Base-by-base conservation (phyloP, 2,329 filamentous ascomycete species). In the Aureobasidium leucospermi region DNA sequence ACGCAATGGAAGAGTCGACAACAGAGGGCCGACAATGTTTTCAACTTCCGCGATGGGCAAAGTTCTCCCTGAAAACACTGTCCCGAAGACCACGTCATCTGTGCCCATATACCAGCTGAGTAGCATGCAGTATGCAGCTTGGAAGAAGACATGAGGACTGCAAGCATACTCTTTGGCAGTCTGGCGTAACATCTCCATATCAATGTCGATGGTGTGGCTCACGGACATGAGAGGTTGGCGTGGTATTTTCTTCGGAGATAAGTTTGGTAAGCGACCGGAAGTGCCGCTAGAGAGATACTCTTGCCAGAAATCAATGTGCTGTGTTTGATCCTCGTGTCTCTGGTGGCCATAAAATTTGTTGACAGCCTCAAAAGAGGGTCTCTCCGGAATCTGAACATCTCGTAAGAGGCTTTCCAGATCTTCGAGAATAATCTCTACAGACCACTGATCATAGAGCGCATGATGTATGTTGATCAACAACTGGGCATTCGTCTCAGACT, bases 381-480 rank as follows among this genome's bases (percentile, higher is more conserved):
- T 78, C 1, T 65, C 43, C 0, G 62, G 64, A 13, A 68, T 39
- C 1, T 65, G n/a, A 2, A 67, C 58, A 7, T 69, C 70, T 16
- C 64, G 60, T 68, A 88, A 66, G 1, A 87, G 64, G 0, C 66
- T 67, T 4, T 81, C 77, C 4, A 96, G 74, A 69, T 96, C 90
- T 29, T 80, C 75, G 0, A 95, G 72, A 32, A 93, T 76, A 55
- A 96, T 88, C 68, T 73, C 71, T 10, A 91, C 81, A 0, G 90
- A 92, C 92, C 92, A 96, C n/a, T 91, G 92, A 71, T 96, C 92
- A 68, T 96, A 96, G 1, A 95, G 70, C 0, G 89, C 85, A 72
- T 96, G 92, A 68, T 96, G 91, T 0, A 95, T 76, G 11, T 86
- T 78, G 46, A 89, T 57, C 10, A 82, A 66, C 1, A 71, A 61